Evolutionary conservation across 2,329 filamentous ascomycete genomes (phyloP).

Genomic region (Rhytidhysteron rufulum): DNA sequence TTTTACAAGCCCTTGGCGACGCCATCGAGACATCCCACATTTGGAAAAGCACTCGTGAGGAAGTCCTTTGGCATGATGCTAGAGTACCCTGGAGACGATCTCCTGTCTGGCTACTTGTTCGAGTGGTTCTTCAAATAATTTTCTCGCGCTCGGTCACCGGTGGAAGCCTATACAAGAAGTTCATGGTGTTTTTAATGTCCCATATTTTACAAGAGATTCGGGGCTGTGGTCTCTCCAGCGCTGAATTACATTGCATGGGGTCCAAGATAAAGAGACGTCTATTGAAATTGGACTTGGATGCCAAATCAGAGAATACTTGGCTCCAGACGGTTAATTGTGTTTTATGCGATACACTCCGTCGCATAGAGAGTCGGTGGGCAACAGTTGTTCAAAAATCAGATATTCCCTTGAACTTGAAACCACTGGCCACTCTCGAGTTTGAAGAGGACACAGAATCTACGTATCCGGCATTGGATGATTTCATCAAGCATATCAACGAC

Average conservation of each 20-base stretch:
- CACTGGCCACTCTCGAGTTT: background rate
- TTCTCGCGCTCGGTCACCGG: background rate
- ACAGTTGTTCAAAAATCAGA: background rate
- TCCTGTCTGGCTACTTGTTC: constrained; percentile 50
- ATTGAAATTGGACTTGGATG: constrained; percentile 1
- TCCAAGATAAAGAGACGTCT: constrained; percentile 16
- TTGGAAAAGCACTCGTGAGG: constrained; percentile 49
- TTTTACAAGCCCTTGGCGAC: constrained; percentile 38
- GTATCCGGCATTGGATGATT: background rate
- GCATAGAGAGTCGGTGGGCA: background rate
- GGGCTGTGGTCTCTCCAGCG: background rate
- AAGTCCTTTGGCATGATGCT: constrained; percentile 42
- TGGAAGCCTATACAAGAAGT: constrained; percentile 45
- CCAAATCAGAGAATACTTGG: background rate
- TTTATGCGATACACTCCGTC: too few species aligned
- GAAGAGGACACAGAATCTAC: constrained; percentile 2
- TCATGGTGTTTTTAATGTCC: constrained; percentile 48
- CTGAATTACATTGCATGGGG: constrained; percentile 11
- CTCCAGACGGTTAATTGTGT: background rate
- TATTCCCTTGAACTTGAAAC: background rate
- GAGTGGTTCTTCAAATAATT: constrained; percentile 43
- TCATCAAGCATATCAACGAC: constrained; percentile 4
- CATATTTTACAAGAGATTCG: constrained; percentile 28
- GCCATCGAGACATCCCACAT: constrained; percentile 24
- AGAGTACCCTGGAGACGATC: constrained; percentile 46